Base-by-base conservation (phyloP, 495 filamentous ascomycete genomes). In the Saxophila tyrrhenica region DNA sequence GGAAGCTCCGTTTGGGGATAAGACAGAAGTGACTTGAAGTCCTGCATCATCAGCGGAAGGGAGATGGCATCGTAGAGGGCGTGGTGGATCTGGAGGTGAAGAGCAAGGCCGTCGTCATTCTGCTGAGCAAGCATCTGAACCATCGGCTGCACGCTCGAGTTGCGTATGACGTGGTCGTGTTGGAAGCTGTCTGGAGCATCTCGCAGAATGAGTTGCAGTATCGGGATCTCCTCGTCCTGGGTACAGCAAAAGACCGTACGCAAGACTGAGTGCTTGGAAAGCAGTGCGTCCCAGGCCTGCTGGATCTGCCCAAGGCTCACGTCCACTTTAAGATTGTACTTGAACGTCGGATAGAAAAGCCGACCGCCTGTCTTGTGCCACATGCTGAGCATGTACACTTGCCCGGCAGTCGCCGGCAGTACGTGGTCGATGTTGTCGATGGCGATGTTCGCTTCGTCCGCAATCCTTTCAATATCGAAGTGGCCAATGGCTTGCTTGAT, bases 331-430 rank as follows among this genome's bases (percentile, higher is more conserved):
- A 66, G 15, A 1, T 53, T 66, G 65, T 82, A 87, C 2, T 63
- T 63, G 62, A 87, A 89, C 0, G 70, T 73, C 0, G 83, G 76
- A 59, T 82, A 81, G 62, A 88, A 84, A 0, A 82, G 63, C 11
- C 66, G 67, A 0, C 81, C 79, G 0, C 62, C 53, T 0, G 83
- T 81, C 49, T 82, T 82, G 54, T 79, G 70, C 86, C 86, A 89
- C 20, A 69, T 72, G 2, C 72, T 77, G 11, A 90, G 71, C 75
- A 86, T 84, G 59, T 84, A 84, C 2, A 80, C 67, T 62, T 90
- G 86, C 54, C 86, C 85, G 0, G 83, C 66, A 9, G 83, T 76
- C n/a, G 78, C 83, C 0, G 83, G 85, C 0, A 82, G 61, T 2
- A 83, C 55, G 3, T 61, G 63, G 52, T 87, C 81, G 25, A 84